A percentile compares a stretch with the other conserved stretches of the same genome.
phyloP scores from a whole-genome alignment of 2,329 filamentous ascomycete species.

The Teratosphaeria destructans region DNA sequence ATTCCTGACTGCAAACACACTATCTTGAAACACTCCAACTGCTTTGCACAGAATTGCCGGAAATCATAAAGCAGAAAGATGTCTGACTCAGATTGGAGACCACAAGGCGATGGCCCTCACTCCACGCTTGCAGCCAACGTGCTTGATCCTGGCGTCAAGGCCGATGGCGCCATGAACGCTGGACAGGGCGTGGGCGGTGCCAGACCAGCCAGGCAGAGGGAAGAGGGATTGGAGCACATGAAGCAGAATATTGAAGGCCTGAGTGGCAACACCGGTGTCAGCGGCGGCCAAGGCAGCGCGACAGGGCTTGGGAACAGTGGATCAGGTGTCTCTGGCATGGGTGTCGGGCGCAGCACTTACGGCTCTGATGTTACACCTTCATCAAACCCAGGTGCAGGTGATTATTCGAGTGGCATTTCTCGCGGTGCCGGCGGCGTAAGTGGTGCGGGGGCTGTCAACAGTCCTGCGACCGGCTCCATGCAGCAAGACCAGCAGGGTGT shows the following conservation, averaged over 20 bases:
- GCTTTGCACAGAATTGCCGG: background rate
- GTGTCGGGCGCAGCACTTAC: background rate
- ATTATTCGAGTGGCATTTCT: background rate
- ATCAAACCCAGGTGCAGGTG: background rate
- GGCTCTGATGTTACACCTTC: background rate
- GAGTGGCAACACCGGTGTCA: background rate
- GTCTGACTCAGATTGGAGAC: background rate
- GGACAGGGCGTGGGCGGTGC: constrained; percentile 7
- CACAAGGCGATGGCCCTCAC: constrained; percentile 2
- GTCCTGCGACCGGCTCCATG: constrained; percentile 6
- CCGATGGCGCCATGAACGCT: constrained; percentile 4
- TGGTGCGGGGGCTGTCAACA: constrained; percentile 10
- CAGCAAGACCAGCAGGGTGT: constrained; percentile 8
- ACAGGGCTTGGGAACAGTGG: background rate
- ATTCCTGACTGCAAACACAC: background rate
- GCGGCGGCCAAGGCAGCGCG: background rate
- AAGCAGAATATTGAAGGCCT: background rate
- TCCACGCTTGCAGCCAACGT: constrained; percentile 5
- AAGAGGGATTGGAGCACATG: constrained; percentile 8
- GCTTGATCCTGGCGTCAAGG: constrained; percentile 6
- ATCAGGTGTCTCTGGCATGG: background rate
- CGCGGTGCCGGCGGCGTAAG: constrained; percentile 11
- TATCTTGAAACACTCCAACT: background rate
- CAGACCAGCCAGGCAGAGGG: background rate
- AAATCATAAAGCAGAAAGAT: background rate